phyloP scores from a whole-genome alignment of 2,329 filamentous ascomycete genomes.

The Cadophora gregata region DNA sequence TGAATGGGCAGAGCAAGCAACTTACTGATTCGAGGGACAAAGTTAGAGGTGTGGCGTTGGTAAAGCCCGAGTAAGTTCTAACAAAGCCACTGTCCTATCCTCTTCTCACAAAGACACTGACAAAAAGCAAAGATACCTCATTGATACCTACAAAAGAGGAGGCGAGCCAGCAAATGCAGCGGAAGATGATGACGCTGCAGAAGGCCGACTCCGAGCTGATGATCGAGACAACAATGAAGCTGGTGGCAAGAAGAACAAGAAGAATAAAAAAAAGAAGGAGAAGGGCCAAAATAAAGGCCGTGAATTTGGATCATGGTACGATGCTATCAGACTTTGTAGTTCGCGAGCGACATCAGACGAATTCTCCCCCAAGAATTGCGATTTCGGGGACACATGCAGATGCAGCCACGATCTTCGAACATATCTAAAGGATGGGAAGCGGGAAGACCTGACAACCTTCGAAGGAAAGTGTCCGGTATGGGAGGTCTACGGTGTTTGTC shows the following conservation, averaged over 20 bases:
- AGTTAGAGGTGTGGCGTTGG: conserved; percentile 41
- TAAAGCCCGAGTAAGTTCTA: conserved; percentile 43
- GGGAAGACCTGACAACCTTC: conserved; percentile 78
- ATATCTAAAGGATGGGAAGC: conserved; percentile 83
- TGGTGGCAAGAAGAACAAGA: conserved; percentile 47
- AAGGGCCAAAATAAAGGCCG: conserved; percentile 84
- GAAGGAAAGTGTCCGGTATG: conserved; percentile 82
- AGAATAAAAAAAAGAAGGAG: conserved; percentile 64
- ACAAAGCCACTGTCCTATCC: background rate
- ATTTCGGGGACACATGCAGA: conserved; percentile 80
- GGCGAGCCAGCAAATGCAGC: conserved; percentile 36
- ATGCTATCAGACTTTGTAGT: conserved; percentile 78
- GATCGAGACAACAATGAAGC: conserved; percentile 39
- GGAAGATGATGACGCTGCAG: conserved; percentile 61
- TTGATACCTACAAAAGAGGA: conserved; percentile 33
- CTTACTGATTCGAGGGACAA: conserved; percentile 36
- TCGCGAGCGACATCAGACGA: conserved; percentile 75
- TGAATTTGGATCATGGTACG: conserved; percentile 79
- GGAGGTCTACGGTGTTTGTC: conserved; percentile 76
- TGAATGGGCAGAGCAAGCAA: conserved; percentile 10
- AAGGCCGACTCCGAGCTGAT: conserved; percentile 52
- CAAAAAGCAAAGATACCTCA: conserved; percentile 39
- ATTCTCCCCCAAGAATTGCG: conserved; percentile 80
- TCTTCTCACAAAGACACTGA: conserved; percentile 4
- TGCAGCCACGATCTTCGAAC: conserved; percentile 83